Conservation (phyloP, 2,329 filamentous ascomycete species). For the Balansia obtecta region DNA sequence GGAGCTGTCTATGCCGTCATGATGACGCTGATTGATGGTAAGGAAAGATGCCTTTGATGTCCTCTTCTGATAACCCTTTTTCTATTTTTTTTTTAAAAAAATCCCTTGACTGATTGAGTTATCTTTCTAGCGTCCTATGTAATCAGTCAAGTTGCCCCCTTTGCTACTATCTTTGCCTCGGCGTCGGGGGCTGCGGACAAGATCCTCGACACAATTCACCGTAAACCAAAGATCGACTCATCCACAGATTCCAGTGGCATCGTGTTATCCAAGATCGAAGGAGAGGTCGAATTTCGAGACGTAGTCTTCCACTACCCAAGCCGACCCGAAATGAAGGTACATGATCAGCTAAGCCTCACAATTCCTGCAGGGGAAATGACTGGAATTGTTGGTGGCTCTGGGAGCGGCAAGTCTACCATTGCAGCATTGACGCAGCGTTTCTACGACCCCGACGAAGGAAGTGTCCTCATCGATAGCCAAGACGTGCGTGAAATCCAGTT, state of each 20-base stretch:
- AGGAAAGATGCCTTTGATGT: background rate
- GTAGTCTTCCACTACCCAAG: slow-evolving; percentile 24
- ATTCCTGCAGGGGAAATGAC: slow-evolving; percentile 24
- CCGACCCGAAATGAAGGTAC: slow-evolving; percentile 39
- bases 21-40: background rate
- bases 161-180: background rate
- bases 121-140: background rate
- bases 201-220: background rate
- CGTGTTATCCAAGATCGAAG: background rate
- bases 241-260: background rate
- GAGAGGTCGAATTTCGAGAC: background rate
- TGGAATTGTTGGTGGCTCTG: slow-evolving; percentile 12
- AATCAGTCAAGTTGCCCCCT: background rate
- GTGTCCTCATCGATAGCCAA: slow-evolving; percentile 18
- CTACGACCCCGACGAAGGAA: slow-evolving; percentile 3
- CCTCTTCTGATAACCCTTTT: background rate
- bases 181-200: background rate
- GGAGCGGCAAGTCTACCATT: background rate
- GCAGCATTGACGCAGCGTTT: slow-evolving; percentile 28
- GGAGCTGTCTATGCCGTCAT: background rate
- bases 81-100: background rate
- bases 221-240: background rate
- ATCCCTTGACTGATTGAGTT: background rate
- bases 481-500: slow-evolving; percentile 41
- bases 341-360: slow-evolving; percentile 31